Evolutionary conservation across 1,284 basidiomycete species (phyloP), one percentile per base, ranked within the genome.

Genomic region (Cerrena zonata): DNA sequence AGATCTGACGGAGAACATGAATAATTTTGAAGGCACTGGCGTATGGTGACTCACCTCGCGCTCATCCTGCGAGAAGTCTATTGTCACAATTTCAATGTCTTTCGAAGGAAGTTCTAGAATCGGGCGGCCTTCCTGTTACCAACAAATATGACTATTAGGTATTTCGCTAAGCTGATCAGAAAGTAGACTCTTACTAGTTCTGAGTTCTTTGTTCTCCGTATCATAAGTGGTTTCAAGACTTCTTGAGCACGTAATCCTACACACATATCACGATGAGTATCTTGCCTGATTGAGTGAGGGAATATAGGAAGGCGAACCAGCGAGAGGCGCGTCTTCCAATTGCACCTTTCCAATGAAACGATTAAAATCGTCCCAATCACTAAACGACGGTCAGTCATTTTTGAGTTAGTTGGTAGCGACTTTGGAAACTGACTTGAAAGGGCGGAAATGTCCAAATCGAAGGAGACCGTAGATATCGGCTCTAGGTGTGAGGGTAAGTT

Each of bases 381-480:
- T 67, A 41, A 2, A 47, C 23, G 23, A 24, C 27, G 5, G 34
- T 12, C 30, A 34, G 47, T 39, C 22, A 5, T 5, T 27, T 27
- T 27, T 19, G 13, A 13, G n/a, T n/a, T n/a, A n/a, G n/a, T n/a
- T n/a, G n/a, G n/a, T 34, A 34, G 7, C 23, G 18, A 13, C 42
- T n/a, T 3, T 18, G 0, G 19, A 15, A 5, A 58, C 64, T 13
- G 19, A 65, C 65, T 86, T 84, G 74, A 77, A 87, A 0, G 84
- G 84, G 1, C 79, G 66, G 62, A 84, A 84, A 15, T 72, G 73
- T 1, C 83, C 80, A 58, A 85, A 86, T 3, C 84, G 77, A 24
- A 86, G 65, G 23, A 84, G 72, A 21, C 82, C 82, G 57, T 86
- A 87, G 25, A 86, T 74, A 62, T 87, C 84, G 7, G 80, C 79